Evolutionary conservation across 208 protist genomes (phyloP).

Genomic region (Porcisia deanei): DNA sequence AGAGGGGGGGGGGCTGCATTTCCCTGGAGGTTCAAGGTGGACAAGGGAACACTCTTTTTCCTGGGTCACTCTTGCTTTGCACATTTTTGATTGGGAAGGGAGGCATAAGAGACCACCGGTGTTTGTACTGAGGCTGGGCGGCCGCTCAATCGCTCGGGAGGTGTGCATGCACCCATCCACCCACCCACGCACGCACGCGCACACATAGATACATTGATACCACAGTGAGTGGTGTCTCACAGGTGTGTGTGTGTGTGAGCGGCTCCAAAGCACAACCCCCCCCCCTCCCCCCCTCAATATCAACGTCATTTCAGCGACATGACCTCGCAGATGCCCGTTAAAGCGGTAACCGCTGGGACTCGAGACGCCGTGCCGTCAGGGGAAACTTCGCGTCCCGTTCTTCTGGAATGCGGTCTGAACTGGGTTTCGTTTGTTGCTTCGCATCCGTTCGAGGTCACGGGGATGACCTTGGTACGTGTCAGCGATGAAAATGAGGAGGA

Average conservation of each 20-base stretch:
- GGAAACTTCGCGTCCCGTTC: not conserved
- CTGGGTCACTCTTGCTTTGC: not conserved
- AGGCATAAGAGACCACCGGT: not conserved
- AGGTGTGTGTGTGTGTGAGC: not conserved
- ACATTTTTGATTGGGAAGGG: not conserved
- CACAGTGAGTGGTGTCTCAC: not conserved
- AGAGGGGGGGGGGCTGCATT: not conserved
- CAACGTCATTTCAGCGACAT: not conserved
- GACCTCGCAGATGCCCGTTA: not conserved
- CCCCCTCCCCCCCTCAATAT: not conserved
- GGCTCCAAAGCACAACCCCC: not conserved
- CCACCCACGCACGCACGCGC: not conserved
- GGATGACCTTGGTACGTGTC: not conserved
- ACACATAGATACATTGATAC: not conserved
- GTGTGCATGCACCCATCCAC: not conserved
- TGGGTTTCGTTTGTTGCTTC: constrained; percentile 15
- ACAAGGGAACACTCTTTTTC: not conserved
- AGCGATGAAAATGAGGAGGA: not conserved
- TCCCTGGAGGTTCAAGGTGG: no score
- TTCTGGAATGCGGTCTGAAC: constrained; percentile 17
- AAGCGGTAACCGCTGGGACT: no score
- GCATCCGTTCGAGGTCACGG: constrained; percentile 9
- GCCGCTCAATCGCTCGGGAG: not conserved
- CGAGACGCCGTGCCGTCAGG: not conserved
- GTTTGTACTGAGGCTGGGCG: not conserved